Conservation (phyloP, 1,284 basidiomycete genomes). For the Irpex rosettiformis region DNA sequence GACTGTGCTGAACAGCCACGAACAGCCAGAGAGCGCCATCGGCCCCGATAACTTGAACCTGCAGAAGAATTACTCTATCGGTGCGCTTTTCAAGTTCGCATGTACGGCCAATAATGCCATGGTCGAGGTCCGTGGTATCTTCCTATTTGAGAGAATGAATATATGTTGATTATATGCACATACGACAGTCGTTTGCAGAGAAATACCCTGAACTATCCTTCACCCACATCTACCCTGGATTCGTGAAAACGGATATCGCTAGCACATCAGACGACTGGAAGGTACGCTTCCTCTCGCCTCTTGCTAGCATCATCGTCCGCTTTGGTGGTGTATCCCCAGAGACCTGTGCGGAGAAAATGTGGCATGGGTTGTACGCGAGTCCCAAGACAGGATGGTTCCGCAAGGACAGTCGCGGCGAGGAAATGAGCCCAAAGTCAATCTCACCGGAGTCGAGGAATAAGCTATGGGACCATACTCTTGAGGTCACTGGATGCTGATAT, state of each 20-base stretch:
- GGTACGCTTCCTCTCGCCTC: conserved; percentile 20
- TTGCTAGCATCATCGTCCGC: conserved; percentile 30
- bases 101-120: conserved; percentile 33
- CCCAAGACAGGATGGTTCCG: conserved; percentile 30
- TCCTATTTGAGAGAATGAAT: not conserved
- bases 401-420: conserved; percentile 34
- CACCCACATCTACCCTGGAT: conserved; percentile 32
- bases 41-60: conserved; percentile 32
- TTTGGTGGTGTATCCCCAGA: conserved; percentile 20
- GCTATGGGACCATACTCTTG: conserved; percentile 44
- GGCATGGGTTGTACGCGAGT: conserved; percentile 33
- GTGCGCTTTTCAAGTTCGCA: conserved; percentile 20
- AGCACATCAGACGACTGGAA: conserved; percentile 7
- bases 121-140: conserved; percentile 26
- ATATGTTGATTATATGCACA: not conserved
- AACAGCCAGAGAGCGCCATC: conserved; percentile 19
- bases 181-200: conserved; percentile 24
- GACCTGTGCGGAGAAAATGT: conserved; percentile 42
- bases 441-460: conserved; percentile 34
- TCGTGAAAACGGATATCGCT: conserved; percentile 26
- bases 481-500: not conserved
- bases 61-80: conserved; percentile 28
- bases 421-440: conserved; percentile 32
- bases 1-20: conserved; percentile 18
- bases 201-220: conserved; percentile 31